These are phyloP conservation scores for Aspergillus funiculosus DNA, from an alignment of 495 filamentous ascomycete genomes.

Conservation along the genomic window DNA sequence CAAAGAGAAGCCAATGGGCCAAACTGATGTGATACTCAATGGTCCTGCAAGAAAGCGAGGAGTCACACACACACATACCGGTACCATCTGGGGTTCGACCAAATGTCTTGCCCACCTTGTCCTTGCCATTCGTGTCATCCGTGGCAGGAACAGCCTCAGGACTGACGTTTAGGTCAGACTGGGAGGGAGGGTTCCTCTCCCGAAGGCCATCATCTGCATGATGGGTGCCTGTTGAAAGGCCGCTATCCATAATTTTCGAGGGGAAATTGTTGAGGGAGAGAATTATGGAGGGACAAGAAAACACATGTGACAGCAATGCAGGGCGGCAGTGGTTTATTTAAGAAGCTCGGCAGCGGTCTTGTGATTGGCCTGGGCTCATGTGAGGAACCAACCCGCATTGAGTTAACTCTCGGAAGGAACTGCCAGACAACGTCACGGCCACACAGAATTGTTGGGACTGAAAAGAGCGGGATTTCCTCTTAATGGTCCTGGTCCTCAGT, in stretches of 20 bases:
- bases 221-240: constrained; percentile 42
- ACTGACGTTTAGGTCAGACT: constrained; percentile 31
- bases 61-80: too few species aligned
- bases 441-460: background rate
- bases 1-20: background rate
- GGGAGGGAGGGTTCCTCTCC: constrained; percentile 37
- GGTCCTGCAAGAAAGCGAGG: background rate
- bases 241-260: constrained; percentile 41
- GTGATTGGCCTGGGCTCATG: constrained; percentile 16
- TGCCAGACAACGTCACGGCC: constrained; percentile 2
- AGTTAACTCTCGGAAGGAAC: background rate
- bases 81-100: constrained; percentile 87
- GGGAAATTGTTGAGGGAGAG: constrained; percentile 17
- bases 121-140: constrained; percentile 33
- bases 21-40: background rate
- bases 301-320: constrained; percentile 30
- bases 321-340: constrained; percentile 12
- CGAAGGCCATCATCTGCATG: constrained; percentile 37
- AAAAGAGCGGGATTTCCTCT: background rate
- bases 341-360: constrained; percentile 4
- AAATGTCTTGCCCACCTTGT: constrained; percentile 61
- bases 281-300: constrained; percentile 9
- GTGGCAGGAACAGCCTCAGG: constrained; percentile 33
- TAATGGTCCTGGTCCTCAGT: too few species aligned
- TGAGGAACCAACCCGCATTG: constrained; percentile 10